These are phyloP conservation scores for Gracilaria domingensis DNA, from an alignment of 23 red algal species.

Conservation along the genomic window DNA sequence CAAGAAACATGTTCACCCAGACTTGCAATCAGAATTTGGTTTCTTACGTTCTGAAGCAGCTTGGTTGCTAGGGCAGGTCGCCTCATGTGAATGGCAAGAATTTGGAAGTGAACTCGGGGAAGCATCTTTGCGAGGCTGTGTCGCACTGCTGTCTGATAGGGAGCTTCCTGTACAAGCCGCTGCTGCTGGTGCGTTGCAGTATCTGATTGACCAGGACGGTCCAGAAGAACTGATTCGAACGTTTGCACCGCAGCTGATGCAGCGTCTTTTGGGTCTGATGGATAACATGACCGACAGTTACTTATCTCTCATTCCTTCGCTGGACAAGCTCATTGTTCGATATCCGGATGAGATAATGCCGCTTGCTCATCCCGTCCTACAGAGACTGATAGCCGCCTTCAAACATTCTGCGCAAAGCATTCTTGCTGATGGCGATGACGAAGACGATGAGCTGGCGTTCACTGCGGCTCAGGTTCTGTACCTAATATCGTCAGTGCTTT, in stretches of 20 bases:
- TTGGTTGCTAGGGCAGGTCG: constrained; percentile 88
- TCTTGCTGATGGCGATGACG: constrained; percentile 63
- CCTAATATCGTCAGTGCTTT: constrained; percentile 71
- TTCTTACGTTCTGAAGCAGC: constrained; percentile 83
- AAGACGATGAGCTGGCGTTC: constrained; percentile 83
- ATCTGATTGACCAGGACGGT: constrained; percentile 70
- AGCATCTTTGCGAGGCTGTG: constrained; percentile 54
- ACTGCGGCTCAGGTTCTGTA: constrained; percentile 73
- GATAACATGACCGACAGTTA: constrained; percentile 83
- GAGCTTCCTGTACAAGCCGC: constrained; percentile 82
- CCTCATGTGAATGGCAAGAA: constrained; percentile 59
- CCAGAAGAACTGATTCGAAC: constrained; percentile 41
- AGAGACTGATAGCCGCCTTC: constrained; percentile 72
- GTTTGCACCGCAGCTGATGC: constrained; percentile 66
- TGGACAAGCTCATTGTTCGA: constrained; percentile 76
- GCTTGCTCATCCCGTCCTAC: constrained; percentile 52
- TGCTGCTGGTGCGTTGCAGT: constrained; percentile 73
- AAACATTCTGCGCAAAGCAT: constrained; percentile 52
- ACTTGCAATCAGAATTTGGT: constrained; percentile 76
- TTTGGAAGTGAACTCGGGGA: constrained; percentile 42
- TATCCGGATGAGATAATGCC: constrained; percentile 86
- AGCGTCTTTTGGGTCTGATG: constrained; percentile 70
- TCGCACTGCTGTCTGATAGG: constrained; percentile 70
- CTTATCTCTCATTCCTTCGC: constrained; percentile 63
- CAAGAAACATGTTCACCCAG: constrained; percentile 58